Conservation (phyloP, 345 rosid species). For the Pugionium cornutum region DNA sequence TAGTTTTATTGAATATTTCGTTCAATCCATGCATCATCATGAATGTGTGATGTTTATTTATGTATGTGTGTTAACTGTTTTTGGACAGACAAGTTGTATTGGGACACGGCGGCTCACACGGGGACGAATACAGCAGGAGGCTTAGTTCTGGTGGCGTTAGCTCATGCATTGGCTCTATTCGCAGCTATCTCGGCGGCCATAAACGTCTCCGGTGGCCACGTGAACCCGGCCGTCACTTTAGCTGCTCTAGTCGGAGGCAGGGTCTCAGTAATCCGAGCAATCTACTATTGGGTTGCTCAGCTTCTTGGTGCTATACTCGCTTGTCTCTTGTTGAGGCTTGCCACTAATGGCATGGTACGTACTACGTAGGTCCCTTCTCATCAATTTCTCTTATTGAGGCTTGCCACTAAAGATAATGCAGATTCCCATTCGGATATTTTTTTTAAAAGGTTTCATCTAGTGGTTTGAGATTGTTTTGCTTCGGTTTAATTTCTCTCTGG, state of each 20-base stretch:
- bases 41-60: slow-evolving; percentile 24
- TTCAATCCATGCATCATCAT: slow-evolving; percentile 10
- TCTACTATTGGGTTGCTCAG: slow-evolving; percentile 78
- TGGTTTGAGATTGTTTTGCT: too few species aligned
- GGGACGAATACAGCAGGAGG: slow-evolving; percentile 48
- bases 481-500: background rate
- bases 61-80: background rate
- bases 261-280: slow-evolving; percentile 56
- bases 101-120: slow-evolving; percentile 37
- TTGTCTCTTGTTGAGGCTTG: slow-evolving; percentile 59
- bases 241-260: slow-evolving; percentile 70
- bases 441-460: too few species aligned
- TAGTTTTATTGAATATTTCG: background rate
- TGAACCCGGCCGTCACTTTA: slow-evolving; percentile 80
- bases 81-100: slow-evolving; percentile 53
- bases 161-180: slow-evolving; percentile 63
- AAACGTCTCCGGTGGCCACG: slow-evolving; percentile 74
- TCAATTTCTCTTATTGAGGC: background rate
- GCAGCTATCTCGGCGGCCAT: slow-evolving; percentile 61
- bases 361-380: background rate
- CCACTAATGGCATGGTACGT: slow-evolving; percentile 64
- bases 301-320: slow-evolving; percentile 65
- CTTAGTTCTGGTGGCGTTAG: slow-evolving; percentile 57
- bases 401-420: too few species aligned
- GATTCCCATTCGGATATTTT: too few species aligned